phyloP scores from a whole-genome alignment of 176 grass and related monocot species.

The Oryza meridionalis region DNA sequence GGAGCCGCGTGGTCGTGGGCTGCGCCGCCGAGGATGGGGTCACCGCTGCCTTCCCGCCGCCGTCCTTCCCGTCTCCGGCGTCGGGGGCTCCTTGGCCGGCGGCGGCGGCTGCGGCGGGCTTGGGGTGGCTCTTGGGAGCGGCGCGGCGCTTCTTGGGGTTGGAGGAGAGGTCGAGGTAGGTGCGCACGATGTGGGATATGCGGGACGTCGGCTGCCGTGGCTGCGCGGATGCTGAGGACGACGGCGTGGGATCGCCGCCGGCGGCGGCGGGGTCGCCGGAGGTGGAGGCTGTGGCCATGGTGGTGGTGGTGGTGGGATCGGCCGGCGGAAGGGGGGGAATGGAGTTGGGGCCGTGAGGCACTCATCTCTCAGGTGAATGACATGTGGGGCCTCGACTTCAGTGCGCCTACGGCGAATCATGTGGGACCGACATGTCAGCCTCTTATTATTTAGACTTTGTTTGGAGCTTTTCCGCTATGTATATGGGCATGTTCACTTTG shows the following conservation, averaged over 20 bases:
- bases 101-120: not conserved
- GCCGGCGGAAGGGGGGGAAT: not conserved
- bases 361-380: not conserved
- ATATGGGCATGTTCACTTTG: too few species aligned
- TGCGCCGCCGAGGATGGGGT: constrained; percentile 18
- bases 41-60: constrained; percentile 1
- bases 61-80: not conserved
- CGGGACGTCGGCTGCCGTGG: constrained; percentile 30
- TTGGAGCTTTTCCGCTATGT: too few species aligned
- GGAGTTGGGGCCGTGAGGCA: not conserved
- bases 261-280: constrained; percentile 19
- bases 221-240: constrained; percentile 5
- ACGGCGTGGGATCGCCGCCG: not conserved
- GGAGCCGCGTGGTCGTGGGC: constrained; percentile 67
- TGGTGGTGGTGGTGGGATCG: constrained; percentile 16
- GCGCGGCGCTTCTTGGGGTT: constrained; percentile 46
- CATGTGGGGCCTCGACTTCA: constrained; percentile 11
- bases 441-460: too few species aligned
- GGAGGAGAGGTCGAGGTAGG: constrained; percentile 54
- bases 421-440: not conserved
- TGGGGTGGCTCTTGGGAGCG: constrained; percentile 46
- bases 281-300: constrained; percentile 44
- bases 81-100: constrained; percentile 15
- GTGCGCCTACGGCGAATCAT: not conserved
- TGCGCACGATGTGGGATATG: constrained; percentile 54